Evolutionary conservation across 2,329 filamentous ascomycete genomes (phyloP).

Genomic region (Apiospora saccharicola): DNA sequence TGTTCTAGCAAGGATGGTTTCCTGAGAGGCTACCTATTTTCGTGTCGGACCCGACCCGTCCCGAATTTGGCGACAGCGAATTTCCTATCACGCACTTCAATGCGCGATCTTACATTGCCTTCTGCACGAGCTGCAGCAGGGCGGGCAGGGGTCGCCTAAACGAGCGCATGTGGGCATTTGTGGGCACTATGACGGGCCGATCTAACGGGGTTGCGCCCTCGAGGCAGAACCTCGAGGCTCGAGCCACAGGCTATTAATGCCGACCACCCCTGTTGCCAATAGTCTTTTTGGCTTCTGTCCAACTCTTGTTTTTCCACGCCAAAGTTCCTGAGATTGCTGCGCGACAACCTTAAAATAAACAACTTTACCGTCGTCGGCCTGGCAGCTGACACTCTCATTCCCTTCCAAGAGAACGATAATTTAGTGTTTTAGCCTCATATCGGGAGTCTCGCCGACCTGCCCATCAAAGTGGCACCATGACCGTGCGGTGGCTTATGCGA

Average conservation of each 20-base stretch:
- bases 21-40: neutral
- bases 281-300: neutral
- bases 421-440: too few species aligned
- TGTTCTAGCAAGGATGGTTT: neutral
- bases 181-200: neutral
- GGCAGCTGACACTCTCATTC: too few species aligned
- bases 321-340: neutral
- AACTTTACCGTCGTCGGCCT: neutral
- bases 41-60: neutral
- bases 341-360: neutral
- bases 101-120: neutral
- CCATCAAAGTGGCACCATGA: too few species aligned
- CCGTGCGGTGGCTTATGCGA: too few species aligned
- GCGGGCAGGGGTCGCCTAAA: neutral
- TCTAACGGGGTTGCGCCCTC: neutral
- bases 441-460: too few species aligned
- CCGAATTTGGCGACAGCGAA: neutral
- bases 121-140: neutral
- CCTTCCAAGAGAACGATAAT: too few species aligned
- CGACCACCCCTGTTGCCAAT: neutral
- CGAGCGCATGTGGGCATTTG: neutral
- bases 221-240: neutral
- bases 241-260: neutral
- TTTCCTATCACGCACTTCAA: neutral
- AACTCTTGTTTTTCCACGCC: neutral